These are phyloP conservation scores for Zychaea mexicana DNA, from an alignment of 371 early-diverging fungal species.

Conservation along the genomic window DNA sequence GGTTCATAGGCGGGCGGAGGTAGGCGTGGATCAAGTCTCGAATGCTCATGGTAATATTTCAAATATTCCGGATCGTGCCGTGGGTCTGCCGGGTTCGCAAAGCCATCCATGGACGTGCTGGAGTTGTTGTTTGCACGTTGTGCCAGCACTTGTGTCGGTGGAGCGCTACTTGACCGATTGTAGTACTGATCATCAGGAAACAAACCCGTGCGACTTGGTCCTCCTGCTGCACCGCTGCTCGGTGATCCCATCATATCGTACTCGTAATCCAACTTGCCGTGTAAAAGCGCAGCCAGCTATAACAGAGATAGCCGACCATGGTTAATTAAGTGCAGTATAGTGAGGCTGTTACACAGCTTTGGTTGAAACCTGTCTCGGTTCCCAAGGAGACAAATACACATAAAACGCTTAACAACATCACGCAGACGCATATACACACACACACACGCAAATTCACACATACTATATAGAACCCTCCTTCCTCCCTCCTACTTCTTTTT, in stretches of 20 bases:
- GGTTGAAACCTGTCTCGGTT: not conserved
- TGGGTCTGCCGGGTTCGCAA: not conserved
- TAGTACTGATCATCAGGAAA: slow-evolving; percentile 24
- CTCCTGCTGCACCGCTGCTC: not conserved
- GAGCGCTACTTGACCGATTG: slow-evolving; percentile 42
- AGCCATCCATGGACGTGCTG: not conserved
- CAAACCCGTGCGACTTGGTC: slow-evolving; percentile 17
- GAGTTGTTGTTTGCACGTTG: not conserved
- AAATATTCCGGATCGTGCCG: slow-evolving; percentile 7
- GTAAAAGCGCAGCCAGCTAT: slow-evolving; percentile 44
- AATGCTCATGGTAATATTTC: slow-evolving; percentile 1
- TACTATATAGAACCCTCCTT: too few species aligned
- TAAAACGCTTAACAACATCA: not conserved
- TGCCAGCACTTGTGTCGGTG: slow-evolving; percentile 27
- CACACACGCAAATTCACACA: not conserved
- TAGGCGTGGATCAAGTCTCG: slow-evolving; percentile 15
- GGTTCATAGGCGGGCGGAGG: slow-evolving; percentile 7
- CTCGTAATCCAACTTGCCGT: slow-evolving; percentile 43
- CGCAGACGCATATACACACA: not conserved
- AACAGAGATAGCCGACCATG: not conserved
- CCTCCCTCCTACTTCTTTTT: too few species aligned
- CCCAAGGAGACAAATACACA: not conserved
- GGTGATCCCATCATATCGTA: slow-evolving; percentile 25
- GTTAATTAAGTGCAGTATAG: not conserved
- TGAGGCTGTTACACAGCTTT: not conserved